phyloP scores from a whole-genome alignment of 2,329 filamentous ascomycete genomes.

The Aspergillus ibericus region DNA sequence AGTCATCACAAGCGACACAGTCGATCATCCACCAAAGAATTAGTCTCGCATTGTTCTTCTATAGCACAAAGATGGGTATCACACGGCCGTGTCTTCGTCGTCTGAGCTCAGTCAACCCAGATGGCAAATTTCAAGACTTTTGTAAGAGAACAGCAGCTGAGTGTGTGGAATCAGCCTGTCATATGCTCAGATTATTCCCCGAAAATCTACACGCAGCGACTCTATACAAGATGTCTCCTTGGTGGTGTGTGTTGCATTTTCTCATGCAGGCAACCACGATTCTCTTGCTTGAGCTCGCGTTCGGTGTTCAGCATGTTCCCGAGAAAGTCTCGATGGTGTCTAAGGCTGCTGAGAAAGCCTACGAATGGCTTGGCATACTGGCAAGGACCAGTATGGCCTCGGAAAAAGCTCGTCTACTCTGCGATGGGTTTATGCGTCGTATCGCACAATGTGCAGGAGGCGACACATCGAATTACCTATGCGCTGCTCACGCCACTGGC shows the following conservation, averaged over 20 bases:
- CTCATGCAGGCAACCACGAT: conserved; percentile 47
- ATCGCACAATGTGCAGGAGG: conserved; percentile 34
- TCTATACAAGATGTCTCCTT: conserved; percentile 41
- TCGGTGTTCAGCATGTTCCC: conserved; percentile 44
- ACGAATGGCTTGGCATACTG: conserved; percentile 36
- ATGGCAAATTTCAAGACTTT: conserved; percentile 36
- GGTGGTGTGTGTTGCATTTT: conserved; percentile 48
- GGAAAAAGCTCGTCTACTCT: conserved; percentile 37
- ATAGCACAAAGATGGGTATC: conserved; percentile 45
- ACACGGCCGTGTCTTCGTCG: conserved; percentile 47
- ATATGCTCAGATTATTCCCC: conserved; percentile 42
- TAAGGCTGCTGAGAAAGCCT: conserved; percentile 36
- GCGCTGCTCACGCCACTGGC: neutral
- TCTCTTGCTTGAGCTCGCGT: conserved; percentile 46
- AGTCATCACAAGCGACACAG: conserved; percentile 33
- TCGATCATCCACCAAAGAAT: conserved; percentile 33
- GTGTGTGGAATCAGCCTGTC: conserved; percentile 46
- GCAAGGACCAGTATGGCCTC: conserved; percentile 32
- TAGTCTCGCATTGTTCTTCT: conserved; percentile 44
- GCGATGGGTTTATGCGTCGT: conserved; percentile 36
- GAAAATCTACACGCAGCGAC: conserved; percentile 38
- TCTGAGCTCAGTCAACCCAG: conserved; percentile 35
- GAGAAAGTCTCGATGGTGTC: conserved; percentile 39
- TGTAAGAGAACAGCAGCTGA: conserved; percentile 40
- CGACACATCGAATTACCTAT: conserved; percentile 25